Base-by-base conservation (phyloP, 495 filamentous ascomycete species). In the Penicillium canescens region DNA sequence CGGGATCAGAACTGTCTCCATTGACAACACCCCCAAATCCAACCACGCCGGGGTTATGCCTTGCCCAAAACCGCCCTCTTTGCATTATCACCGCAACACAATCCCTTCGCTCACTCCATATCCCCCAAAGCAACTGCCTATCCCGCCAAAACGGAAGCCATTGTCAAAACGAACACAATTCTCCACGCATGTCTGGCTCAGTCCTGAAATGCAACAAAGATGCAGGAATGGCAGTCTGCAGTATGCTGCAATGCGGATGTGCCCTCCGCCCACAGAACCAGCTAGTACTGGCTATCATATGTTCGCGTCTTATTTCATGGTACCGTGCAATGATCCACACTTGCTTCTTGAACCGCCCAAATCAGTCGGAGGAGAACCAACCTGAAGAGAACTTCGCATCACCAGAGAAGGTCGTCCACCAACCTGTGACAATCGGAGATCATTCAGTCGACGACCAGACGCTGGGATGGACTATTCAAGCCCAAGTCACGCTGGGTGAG, bases 241-340 rank as follows among this genome's bases (percentile, higher is more conserved):
- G 52, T 18, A 54, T 54, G 52, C 52, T 54, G 34, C 52, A 54
- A 14, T 54, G 52, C 21, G 37, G 31, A 14, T 54, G 52, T 16
- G 34, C 43, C 7, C 52, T 54, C 7, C 52, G 52, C 6, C 44
- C 52, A 13, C 52, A 54, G 18, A 54, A 54, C 16, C 52, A 47
- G 24, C 43, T 54, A 6, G 5, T 54, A 7, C 11, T 54, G 16
- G 52, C 52, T 36, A 31, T 33, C 9, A 46, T 54, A 24, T 47
- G 43, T 11, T 54, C 52, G 4, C 16, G 40, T 13, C 41, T 52
- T 0, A 35, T 52, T 3, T 40, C 35, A 2, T 52, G 50, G 50
- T 52, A 43, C 24, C 40, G 33, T 36, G 41, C 50, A 14, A 52
- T 52, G 50, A 52, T 52, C 24, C 40, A 16, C 6, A 26, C 50